Percentiles rank a stretch among this genome's conserved stretches.
Conservation (phyloP, 257 asterid genomes). For the Schizonepeta tenuifolia region DNA sequence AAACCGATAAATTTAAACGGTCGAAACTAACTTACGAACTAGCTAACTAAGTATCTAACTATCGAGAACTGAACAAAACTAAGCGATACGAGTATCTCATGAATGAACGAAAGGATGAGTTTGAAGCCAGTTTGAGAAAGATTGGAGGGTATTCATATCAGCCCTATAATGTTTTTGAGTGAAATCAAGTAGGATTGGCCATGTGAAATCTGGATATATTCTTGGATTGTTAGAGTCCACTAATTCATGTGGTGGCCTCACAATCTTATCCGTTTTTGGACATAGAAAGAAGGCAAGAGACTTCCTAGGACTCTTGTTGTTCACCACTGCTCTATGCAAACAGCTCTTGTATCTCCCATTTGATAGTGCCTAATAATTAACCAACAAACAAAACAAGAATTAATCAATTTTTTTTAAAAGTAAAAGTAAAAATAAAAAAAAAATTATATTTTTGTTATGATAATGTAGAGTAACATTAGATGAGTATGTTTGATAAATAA, state of each 20-base stretch:
- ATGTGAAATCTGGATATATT: conserved; percentile 71
- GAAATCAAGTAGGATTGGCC: conserved; percentile 69
- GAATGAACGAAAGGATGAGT: too few species aligned
- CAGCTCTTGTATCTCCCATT: conserved; percentile 82
- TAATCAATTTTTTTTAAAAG: too few species aligned
- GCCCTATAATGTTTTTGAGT: conserved; percentile 86
- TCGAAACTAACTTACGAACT: neutral
- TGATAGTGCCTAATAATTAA: conserved; percentile 61
- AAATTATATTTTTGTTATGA: too few species aligned
- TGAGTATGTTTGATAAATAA: neutral
- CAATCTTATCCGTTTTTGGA: conserved; percentile 73
- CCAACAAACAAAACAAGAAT: neutral
- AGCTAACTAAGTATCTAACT: neutral
- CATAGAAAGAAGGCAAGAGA: conserved; percentile 82
- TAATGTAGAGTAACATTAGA: too few species aligned
- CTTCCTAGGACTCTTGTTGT: conserved; percentile 70
- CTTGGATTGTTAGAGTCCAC: conserved; percentile 71
- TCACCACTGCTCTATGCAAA: conserved; percentile 85
- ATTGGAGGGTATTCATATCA: conserved; percentile 69
- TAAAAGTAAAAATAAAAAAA: too few species aligned
- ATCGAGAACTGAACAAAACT: neutral
- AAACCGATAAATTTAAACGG: neutral
- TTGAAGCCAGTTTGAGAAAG: conserved; percentile 69
- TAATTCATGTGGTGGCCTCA: conserved; percentile 73
- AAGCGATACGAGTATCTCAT: too few species aligned